Evolutionary conservation across 2,329 filamentous ascomycete genomes (phyloP), one percentile per base, ranked within the genome.

Genomic region (Fusarium anthophilum): DNA sequence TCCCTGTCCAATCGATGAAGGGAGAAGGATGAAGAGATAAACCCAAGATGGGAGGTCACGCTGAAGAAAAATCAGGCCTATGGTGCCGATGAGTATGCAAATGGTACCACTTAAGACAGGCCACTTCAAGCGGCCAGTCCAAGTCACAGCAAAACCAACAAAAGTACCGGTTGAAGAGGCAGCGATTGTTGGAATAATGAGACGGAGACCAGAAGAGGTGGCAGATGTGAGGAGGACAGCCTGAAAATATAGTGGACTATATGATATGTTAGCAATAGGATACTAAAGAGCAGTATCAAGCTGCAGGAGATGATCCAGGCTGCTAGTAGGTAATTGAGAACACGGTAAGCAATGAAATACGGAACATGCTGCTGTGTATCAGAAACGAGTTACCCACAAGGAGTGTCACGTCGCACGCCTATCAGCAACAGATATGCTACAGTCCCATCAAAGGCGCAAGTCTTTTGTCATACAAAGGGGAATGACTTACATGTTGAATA

Each of bases 161-260:
- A 84, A 79, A 3, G 90, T 86, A 50, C 91, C 91, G 12, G 86
- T 82, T 39, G 82, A 51, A 48, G 90, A 90, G 35, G 89, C 82
- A 6, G 87, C 87, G 32, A 91, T 75, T 2, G 90, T 90, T 9
- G 91, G 90, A 12, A 91, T 84, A 26, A 93, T 87, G 60, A 95
- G 90, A 48, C 91, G 89, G 35, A 94, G 87, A n/a, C 93, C 93
- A 2, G 93, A 94, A 30, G 87, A 84, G 2, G 93, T 94, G 22
- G 93, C 91, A 11, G 87, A 88, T 66, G 91, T 90, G 58, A 93
- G 86, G 54, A 93, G 90, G 32, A 94, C 92, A 43, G 91, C 92
- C 79, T 94, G 92, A 83, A 94, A 95, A 84, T 92, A 95, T 13
- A 95, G 84, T 2, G 93, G 93, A 11, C 90, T 90, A 18, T 48